Evolutionary conservation across 73 alveolate species (phyloP), one percentile per base, ranked within the genome.

Genomic region (Paramecium octaurelia): DNA sequence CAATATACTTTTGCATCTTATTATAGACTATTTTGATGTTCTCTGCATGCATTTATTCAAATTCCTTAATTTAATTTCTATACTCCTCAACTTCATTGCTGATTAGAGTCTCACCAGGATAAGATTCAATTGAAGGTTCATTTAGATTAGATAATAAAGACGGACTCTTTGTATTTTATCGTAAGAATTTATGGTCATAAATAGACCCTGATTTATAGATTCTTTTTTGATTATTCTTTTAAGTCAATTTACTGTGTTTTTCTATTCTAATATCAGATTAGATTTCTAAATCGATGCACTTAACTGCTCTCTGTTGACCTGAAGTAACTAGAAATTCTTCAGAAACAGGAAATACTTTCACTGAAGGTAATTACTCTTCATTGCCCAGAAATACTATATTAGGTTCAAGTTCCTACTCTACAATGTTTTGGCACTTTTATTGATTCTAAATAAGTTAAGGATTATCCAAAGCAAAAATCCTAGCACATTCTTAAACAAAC

Each of bases 401-500:
- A 5, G 35, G 36, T 75, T 42, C 88, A 34, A 14, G 44, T 20
- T 80, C 91, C 24, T 48, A 21, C 1, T 80, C 42, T 0, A 23
- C 34, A 18, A 24, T 38, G 20, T 44, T 23, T 46, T 75, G 5
- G 21, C 35, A 43, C 12, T 80, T 80, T 44, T 21, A 23, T 44
- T 80, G 38, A 27, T 80, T 44, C 23, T 18, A 43, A 27, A 80
- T 48, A 5, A 80, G 21, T 44, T 40, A 23, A 21, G 70, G 75
- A 44, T 80, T 80, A 12, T 80, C 91, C 6, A 11, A 20, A 9
- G 31, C 46, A 46, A 44, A 80, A 0, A 80, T 40, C 3, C 46
- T 16, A 23, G 75, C 91, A 48, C 46, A 80, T 80, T 80, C 91
- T 80, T 80, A 42, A 80, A 80, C 57, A 23, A 18, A 44, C 2